Percentiles rank a stretch among this genome's conserved stretches.
Evolutionary conservation across 148 eudicot genomes (phyloP).

Genomic region (Arbutus unedo): DNA sequence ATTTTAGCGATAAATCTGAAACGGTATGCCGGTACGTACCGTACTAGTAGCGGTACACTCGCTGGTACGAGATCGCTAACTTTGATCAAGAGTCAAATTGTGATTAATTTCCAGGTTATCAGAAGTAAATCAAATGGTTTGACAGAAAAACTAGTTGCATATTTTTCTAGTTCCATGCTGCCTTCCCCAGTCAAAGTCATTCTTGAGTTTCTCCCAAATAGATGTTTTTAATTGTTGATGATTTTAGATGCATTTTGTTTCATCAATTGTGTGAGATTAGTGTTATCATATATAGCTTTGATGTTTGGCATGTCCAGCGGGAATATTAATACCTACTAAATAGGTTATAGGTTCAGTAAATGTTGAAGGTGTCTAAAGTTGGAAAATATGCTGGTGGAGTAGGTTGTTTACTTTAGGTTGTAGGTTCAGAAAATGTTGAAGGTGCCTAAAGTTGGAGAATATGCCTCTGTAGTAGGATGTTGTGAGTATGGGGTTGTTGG

Average conservation of each 20-base stretch:
- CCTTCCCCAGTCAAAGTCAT: background rate
- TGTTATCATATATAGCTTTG: background rate
- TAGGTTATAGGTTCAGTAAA: background rate
- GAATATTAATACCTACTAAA: background rate
- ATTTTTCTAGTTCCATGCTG: background rate
- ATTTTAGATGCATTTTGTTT: background rate
- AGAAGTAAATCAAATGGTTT: background rate
- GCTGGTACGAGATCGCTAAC: no score
- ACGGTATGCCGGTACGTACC: no score
- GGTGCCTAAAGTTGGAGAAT: background rate
- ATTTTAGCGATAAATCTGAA: no score
- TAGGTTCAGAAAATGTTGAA: background rate
- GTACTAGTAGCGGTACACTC: no score
- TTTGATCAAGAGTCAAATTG: background rate
- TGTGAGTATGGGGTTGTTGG: no score
- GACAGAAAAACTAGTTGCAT: background rate
- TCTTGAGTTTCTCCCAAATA: background rate
- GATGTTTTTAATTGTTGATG: background rate
- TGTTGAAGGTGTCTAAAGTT: background rate
- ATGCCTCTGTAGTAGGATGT: background rate
- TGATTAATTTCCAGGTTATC: background rate
- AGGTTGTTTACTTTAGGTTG: background rate
- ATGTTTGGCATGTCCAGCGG: background rate
- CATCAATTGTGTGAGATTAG: background rate
- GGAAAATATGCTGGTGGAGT: background rate